Percentiles rank a stretch among this genome's conserved stretches.
phyloP scores from a whole-genome alignment of 2,329 filamentous ascomycete genomes.

The Thelonectria discophora region DNA sequence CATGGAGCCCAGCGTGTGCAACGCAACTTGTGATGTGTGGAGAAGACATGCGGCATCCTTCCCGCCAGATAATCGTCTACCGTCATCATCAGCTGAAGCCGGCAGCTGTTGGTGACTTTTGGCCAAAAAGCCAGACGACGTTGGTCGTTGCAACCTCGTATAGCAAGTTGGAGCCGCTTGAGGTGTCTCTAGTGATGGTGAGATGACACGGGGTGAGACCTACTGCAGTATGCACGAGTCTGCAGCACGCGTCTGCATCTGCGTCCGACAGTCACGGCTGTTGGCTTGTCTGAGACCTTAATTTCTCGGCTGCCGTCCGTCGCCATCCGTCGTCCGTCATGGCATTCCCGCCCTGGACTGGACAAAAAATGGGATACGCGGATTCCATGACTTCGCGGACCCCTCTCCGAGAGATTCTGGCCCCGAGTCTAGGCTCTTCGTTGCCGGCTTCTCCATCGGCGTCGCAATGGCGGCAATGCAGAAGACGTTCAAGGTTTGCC shows the following conservation, averaged over 20 bases:
- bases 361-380: not conserved
- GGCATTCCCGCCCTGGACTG: not conserved
- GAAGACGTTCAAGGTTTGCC: too few relatives aligned
- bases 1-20: too few relatives aligned
- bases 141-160: not conserved
- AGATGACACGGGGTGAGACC: conserved; percentile 13
- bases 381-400: not conserved
- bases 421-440: not conserved
- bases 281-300: conserved; percentile 12
- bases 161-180: not conserved
- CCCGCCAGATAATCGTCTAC: not conserved
- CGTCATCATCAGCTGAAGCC: not conserved
- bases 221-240: conserved; percentile 4
- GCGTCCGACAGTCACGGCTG: not conserved
- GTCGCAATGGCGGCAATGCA: too few relatives aligned
- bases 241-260: not conserved
- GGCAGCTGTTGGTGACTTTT: not conserved
- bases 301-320: not conserved
- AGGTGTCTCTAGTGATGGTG: not conserved
- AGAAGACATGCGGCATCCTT: not conserved
- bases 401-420: not conserved
- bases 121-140: too few relatives aligned
- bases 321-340: not conserved
- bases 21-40: not conserved
- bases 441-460: too few relatives aligned